phyloP scores from a whole-genome alignment of 2,329 filamentous ascomycete species.

The Aspergillus sp. region DNA sequence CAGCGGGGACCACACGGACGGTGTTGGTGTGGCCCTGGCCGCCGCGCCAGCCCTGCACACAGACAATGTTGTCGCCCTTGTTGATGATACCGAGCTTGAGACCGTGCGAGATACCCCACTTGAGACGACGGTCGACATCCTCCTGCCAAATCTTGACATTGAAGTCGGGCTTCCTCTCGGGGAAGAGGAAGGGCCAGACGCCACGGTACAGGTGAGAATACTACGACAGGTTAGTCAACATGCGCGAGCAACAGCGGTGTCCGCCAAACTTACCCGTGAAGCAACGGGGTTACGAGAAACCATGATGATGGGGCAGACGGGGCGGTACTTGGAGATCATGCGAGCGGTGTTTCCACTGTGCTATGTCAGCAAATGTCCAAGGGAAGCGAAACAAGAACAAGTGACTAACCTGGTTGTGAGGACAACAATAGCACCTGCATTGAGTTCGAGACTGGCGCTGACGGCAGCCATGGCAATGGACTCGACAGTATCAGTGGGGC shows the following conservation, averaged over 20 bases:
- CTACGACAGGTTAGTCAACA: constrained; percentile 31
- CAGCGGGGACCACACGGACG: constrained; percentile 51
- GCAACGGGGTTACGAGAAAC: constrained; percentile 84
- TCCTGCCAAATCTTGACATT: constrained; percentile 93
- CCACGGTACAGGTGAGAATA: constrained; percentile 96
- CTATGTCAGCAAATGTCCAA: constrained; percentile 22
- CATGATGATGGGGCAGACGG: constrained; percentile 99
- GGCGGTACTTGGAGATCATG: constrained; percentile 96
- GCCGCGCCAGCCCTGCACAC: constrained; percentile 68
- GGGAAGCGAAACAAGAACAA: neutral
- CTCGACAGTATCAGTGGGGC: constrained; percentile 85
- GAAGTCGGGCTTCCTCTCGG: constrained; percentile 93
- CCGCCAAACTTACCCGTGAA: constrained; percentile 60
- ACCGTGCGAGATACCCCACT: constrained; percentile 90
- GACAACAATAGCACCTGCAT: constrained; percentile 93
- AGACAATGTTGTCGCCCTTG: constrained; percentile 70
- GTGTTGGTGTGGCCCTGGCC: constrained; percentile 70
- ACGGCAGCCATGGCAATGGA: constrained; percentile 97
- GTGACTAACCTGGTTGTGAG: constrained; percentile 77
- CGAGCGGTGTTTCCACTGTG: constrained; percentile 83
- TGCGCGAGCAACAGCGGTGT: neutral
- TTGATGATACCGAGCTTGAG: constrained; percentile 78
- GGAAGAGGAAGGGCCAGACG: constrained; percentile 96
- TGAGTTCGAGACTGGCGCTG: constrained; percentile 90
- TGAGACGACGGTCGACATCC: constrained; percentile 95